These are phyloP conservation scores for Yamadazyma laniorum DNA, from an alignment of 805 yeast genomes.

Conservation along the genomic window DNA sequence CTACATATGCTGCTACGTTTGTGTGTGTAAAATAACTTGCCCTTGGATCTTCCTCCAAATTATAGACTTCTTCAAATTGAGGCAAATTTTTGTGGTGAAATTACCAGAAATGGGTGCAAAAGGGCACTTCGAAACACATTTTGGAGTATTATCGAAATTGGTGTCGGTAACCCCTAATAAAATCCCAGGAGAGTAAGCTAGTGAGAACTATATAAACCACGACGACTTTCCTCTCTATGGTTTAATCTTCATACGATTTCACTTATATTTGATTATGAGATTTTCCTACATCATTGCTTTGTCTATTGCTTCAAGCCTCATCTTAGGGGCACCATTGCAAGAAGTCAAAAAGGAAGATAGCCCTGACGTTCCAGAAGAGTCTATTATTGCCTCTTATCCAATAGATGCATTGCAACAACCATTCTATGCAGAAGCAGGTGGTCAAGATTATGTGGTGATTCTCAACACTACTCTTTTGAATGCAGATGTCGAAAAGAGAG, in stretches of 20 bases:
- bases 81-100: slow-evolving; percentile 1
- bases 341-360: slow-evolving; percentile 8
- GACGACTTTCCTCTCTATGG: not conserved
- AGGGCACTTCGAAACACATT: slow-evolving; percentile 6
- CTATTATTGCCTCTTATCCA: slow-evolving; percentile 15
- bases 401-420: slow-evolving; percentile 12
- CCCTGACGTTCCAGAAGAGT: slow-evolving; percentile 13
- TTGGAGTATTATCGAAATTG: not conserved
- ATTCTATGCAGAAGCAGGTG: slow-evolving; percentile 12
- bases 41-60: no score
- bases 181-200: no score
- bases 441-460: slow-evolving; percentile 14
- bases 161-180: no score
- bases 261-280: slow-evolving; percentile 12
- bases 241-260: no score
- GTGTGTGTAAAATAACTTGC: no score
- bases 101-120: slow-evolving; percentile 16
- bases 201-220: no score
- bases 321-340: slow-evolving; percentile 15
- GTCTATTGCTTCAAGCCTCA: slow-evolving; percentile 11
- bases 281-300: slow-evolving; percentile 13
- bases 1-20: no score
- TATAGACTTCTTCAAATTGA: no score
- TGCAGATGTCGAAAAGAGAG: slow-evolving; percentile 11
- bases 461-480: slow-evolving; percentile 14